A percentile compares a stretch with the other conserved stretches of the same genome.
Conservation (phyloP, 1,139 yeast genomes). For the Taphrina wiesneri region DNA sequence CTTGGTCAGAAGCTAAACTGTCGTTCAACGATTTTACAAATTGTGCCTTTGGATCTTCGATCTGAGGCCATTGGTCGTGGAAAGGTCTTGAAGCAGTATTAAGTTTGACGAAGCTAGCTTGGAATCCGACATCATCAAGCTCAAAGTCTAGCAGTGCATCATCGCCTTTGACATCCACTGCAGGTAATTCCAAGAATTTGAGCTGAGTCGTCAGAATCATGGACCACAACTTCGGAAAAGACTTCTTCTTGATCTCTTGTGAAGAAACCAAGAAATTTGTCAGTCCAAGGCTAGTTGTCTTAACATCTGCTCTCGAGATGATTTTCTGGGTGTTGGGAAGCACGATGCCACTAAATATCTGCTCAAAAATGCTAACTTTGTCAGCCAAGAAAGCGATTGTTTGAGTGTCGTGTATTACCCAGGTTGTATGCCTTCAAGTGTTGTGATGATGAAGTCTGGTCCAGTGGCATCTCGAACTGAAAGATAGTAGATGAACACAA, state of each 20-base stretch:
- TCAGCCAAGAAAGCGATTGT: constrained; percentile 47
- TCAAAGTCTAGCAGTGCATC: constrained; percentile 1
- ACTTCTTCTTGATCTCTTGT: neutral
- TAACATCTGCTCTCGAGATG: constrained; percentile 70
- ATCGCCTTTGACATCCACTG: constrained; percentile 27
- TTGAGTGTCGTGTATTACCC: constrained; percentile 37
- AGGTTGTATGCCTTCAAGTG: constrained; percentile 64
- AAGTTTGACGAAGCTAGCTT: constrained; percentile 76
- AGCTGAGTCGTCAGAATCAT: constrained; percentile 51
- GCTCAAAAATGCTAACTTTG: constrained; percentile 57
- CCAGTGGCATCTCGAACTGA: constrained; percentile 54
- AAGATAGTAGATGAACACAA: constrained; percentile 65
- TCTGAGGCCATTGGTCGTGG: constrained; percentile 66
- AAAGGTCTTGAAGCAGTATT: constrained; percentile 61
- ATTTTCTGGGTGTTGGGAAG: constrained; percentile 67
- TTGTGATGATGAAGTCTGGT: constrained; percentile 56
- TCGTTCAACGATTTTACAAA: constrained; percentile 44
- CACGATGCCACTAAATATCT: constrained; percentile 63
- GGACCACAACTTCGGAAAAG: constrained; percentile 40
- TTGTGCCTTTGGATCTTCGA: constrained; percentile 49
- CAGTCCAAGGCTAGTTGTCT: constrained; percentile 72
- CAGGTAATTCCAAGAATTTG: constrained; percentile 40
- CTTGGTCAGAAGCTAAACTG: neutral
- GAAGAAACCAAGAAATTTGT: constrained; percentile 54
- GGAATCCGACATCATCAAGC: constrained; percentile 61